Evolutionary conservation across 768 basidiomycete species (phyloP), one percentile per base, ranked within the genome.

Genomic region (Tephrocybe sp.): DNA sequence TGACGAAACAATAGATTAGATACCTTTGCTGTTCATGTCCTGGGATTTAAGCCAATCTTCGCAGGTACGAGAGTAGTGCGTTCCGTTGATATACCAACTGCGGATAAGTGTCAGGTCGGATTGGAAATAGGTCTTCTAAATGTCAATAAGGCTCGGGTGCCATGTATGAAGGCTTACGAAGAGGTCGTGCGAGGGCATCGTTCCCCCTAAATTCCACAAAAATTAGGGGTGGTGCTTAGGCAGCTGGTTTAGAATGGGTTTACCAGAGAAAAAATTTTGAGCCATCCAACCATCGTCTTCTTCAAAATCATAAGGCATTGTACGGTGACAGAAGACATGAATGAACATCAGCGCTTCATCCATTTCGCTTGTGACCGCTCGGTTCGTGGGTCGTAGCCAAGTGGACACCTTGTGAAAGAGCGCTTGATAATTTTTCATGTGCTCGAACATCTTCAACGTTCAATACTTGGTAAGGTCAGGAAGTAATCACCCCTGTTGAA

Each of bases 201-300:
- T 87, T 7, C 85, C 84, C n/a, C 84, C 80, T 76, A 34, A 9
- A 34, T 30, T 30, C 12, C 12, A 6, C 6, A 34, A 12, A 9
- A 36, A 18, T 21, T 39, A n/a, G 11, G 12, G n/a, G 22, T 15
- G 18, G 2, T 7, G 22, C 13, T 15, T 11, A 10, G 9, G 2
- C 2, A 1, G n/a, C 16, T 19, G 45, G 15, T 34, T 34, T 34
- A 10, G 33, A n/a, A 4, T 4, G 8, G 2, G 40, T 60, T 21
- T 49, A 74, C 77, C 83, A 8, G 82, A 80, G 62, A 87, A 86
- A 68, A 88, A 87, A 30, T 78, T 83, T 64, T 83, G 69, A 4
- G 83, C 77, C 86, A 88, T 88, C 85, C 86, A 87, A 4, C 83
- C 83, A 50, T 86, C 84, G 45, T 70, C 73, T 45, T 83, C 77